Evolutionary conservation across 768 basidiomycete species (phyloP).

Genomic region (Mycena amicta): DNA sequence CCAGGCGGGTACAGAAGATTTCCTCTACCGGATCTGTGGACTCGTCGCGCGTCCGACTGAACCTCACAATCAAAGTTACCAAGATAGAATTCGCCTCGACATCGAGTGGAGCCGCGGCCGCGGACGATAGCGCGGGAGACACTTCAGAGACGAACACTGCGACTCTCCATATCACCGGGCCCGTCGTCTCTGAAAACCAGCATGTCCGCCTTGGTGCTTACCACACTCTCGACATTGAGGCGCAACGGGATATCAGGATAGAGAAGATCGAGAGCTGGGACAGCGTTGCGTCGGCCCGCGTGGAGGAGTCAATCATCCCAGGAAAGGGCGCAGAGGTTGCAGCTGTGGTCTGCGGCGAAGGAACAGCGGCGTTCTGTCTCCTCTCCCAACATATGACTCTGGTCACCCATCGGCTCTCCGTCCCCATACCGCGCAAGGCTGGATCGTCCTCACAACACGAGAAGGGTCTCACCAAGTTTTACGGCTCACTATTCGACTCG

Average conservation of each 20-base stretch:
- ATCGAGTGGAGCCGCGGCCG: slow-evolving; percentile 50
- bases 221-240: slow-evolving; percentile 93
- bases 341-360: slow-evolving; percentile 95
- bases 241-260: slow-evolving; percentile 87
- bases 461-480: slow-evolving; percentile 85
- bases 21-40: slow-evolving; percentile 94
- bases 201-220: slow-evolving; percentile 91
- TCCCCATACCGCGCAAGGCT: slow-evolving; percentile 89
- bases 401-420: slow-evolving; percentile 85
- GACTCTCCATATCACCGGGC: slow-evolving; percentile 83
- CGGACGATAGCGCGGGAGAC: slow-evolving; percentile 42
- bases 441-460: slow-evolving; percentile 82
- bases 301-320: slow-evolving; percentile 89
- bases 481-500: slow-evolving; percentile 80
- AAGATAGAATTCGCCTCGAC: slow-evolving; percentile 83
- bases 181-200: slow-evolving; percentile 81
- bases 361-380: slow-evolving; percentile 90
- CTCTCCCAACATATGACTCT: slow-evolving; percentile 97
- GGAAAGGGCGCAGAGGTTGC: slow-evolving; percentile 96
- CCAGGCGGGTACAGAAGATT: slow-evolving; percentile 83
- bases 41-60: slow-evolving; percentile 83
- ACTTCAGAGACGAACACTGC: slow-evolving; percentile 44
- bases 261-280: slow-evolving; percentile 93
- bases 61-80: slow-evolving; percentile 80
- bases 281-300: slow-evolving; percentile 76